A percentile compares a stretch with the other conserved stretches of the same genome.
These are phyloP conservation scores for Colletotrichum aenigma DNA, from an alignment of 2,329 filamentous ascomycete genomes.

Conservation along the genomic window DNA sequence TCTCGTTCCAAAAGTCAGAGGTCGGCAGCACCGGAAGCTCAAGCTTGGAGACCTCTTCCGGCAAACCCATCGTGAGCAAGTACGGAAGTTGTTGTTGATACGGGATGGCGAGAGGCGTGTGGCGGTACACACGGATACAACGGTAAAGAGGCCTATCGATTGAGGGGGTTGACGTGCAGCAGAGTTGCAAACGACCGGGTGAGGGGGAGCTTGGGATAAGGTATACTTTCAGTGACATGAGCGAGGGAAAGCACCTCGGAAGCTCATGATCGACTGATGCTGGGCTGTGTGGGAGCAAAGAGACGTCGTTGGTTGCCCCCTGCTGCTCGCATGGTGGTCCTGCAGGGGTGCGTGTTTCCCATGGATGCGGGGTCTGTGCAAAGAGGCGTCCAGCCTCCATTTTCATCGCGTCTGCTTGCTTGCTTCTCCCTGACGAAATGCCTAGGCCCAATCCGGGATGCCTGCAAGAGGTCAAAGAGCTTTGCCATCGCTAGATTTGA, in stretches of 20 bases:
- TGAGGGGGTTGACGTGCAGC: background rate
- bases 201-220: constrained; percentile 5
- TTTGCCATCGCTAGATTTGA: background rate
- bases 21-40: constrained; percentile 22
- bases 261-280: constrained; percentile 20
- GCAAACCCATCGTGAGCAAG: background rate
- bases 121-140: background rate
- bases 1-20: constrained; percentile 44
- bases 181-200: background rate
- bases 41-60: background rate
- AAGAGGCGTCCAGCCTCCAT: background rate
- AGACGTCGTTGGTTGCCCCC: constrained; percentile 7
- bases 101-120: background rate
- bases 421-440: background rate
- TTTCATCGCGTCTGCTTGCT: background rate
- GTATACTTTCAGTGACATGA: background rate
- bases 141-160: background rate
- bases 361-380: constrained; percentile 16
- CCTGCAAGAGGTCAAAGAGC: background rate
- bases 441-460: constrained; percentile 6
- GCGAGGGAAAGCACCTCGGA: constrained; percentile 12
- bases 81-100: background rate
- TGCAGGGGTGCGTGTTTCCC: constrained; percentile 14
- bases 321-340: constrained; percentile 9
- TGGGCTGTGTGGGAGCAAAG: background rate